These are phyloP conservation scores for Leishmania arabica DNA, from an alignment of 208 protist genomes.

Conservation along the genomic window DNA sequence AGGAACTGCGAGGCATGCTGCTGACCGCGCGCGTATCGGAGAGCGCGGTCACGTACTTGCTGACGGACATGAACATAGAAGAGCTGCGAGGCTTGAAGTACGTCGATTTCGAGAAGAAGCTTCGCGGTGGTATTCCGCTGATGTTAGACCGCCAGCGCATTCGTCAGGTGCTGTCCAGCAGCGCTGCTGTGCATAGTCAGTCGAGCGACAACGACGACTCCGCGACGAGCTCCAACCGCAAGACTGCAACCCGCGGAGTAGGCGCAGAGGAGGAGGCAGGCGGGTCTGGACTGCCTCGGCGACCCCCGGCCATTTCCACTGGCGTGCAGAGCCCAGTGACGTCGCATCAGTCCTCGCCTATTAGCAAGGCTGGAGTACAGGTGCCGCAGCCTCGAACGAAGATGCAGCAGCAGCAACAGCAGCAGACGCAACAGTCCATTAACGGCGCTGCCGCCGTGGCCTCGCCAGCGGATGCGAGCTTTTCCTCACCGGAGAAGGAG, in stretches of 20 bases:
- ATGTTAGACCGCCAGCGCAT: constrained; percentile 37
- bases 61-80: constrained; percentile 22
- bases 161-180: constrained; percentile 17
- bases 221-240: not conserved
- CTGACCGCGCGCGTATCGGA: constrained; percentile 28
- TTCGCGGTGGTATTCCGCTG: constrained; percentile 23
- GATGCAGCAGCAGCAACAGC: constrained; percentile 49
- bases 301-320: constrained; percentile 15
- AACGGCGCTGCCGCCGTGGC: constrained; percentile 10
- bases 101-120: constrained; percentile 25
- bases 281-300: not conserved
- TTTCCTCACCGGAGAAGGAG: constrained; percentile 29
- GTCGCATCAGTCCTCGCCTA: constrained; percentile 26
- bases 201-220: constrained; percentile 6
- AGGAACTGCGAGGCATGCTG: constrained; percentile 36
- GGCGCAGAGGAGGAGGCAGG: not conserved
- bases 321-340: constrained; percentile 9
- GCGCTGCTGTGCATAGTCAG: not conserved
- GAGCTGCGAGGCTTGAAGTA: constrained; percentile 32
- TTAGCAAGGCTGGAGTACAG: constrained; percentile 38
- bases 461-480: constrained; percentile 33
- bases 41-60: constrained; percentile 18
- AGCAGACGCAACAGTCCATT: constrained; percentile 24
- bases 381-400: constrained; percentile 72
- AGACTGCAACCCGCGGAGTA: not conserved